A percentile compares a stretch with the other conserved stretches of the same genome.
These are phyloP conservation scores for Ogataea paraovalis DNA, from an alignment of 805 yeast genomes.

Conservation along the genomic window DNA sequence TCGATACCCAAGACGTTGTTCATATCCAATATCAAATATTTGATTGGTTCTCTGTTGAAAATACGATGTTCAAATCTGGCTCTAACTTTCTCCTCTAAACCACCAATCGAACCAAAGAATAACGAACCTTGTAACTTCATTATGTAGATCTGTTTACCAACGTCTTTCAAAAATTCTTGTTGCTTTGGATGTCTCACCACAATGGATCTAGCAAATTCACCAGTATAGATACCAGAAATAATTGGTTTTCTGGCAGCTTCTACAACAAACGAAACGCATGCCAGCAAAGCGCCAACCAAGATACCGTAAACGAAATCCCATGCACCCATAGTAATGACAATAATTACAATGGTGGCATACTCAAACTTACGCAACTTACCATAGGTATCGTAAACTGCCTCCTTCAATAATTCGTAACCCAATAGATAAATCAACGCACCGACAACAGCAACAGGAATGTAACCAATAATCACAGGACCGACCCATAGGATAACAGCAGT, in stretches of 20 bases:
- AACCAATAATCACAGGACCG: constrained; percentile 92
- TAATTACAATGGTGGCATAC: constrained; percentile 76
- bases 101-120: constrained; percentile 94
- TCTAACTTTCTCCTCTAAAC: constrained; percentile 75
- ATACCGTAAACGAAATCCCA: constrained; percentile 95
- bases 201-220: constrained; percentile 85
- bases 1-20: constrained; percentile 78
- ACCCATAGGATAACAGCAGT: constrained; percentile 77
- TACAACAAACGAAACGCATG: constrained; percentile 92
- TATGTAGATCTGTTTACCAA: constrained; percentile 88
- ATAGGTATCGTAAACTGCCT: constrained; percentile 80
- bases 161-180: constrained; percentile 75
- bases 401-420: constrained; percentile 86
- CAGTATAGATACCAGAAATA: constrained; percentile 76
- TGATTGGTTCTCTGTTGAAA: constrained; percentile 57
- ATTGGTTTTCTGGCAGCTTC: constrained; percentile 85
- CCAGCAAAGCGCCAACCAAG: constrained; percentile 82
- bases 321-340: constrained; percentile 92
- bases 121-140: constrained; percentile 83
- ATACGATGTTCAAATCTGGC: constrained; percentile 53
- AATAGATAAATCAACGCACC: constrained; percentile 86
- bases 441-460: constrained; percentile 92
- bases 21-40: constrained; percentile 81
- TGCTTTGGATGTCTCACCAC: constrained; percentile 89
- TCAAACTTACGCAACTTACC: constrained; percentile 74